Conservation (phyloP, 257 asterid species). For the Eustoma russellianum region DNA sequence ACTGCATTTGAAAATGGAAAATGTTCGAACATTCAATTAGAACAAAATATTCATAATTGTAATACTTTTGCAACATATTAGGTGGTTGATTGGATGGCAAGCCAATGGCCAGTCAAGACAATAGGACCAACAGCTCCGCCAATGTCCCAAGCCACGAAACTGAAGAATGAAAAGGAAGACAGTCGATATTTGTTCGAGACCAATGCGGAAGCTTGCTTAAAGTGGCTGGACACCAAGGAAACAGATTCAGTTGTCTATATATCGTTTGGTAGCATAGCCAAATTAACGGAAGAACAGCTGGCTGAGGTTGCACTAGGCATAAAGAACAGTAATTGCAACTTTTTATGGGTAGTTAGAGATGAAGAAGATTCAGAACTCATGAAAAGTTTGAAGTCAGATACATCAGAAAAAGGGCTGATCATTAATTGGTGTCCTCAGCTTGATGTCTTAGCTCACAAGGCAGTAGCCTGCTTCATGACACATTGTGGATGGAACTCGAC, state of each 20-base stretch:
- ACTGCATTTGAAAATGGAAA: too few species aligned
- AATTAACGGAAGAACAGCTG: slow-evolving; percentile 7
- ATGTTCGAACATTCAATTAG: too few species aligned
- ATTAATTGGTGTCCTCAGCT: slow-evolving; percentile 26
- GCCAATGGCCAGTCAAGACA: slow-evolving; percentile 15
- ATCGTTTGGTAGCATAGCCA: slow-evolving; percentile 15
- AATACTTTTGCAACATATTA: not conserved
- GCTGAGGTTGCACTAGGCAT: slow-evolving; percentile 10
- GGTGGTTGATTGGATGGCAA: slow-evolving; percentile 12
- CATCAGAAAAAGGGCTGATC: slow-evolving; percentile 11
- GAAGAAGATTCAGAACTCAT: slow-evolving; percentile 10
- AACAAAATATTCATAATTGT: not conserved
- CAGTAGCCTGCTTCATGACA: slow-evolving; percentile 20
- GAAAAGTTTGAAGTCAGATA: not conserved
- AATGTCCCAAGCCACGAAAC: not conserved
- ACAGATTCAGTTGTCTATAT: slow-evolving; percentile 12
- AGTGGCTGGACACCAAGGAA: slow-evolving; percentile 13
- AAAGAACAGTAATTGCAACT: slow-evolving; percentile 1
- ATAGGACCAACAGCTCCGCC: slow-evolving; percentile 16
- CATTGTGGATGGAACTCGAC: slow-evolving; percentile 31
- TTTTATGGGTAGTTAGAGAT: slow-evolving; percentile 15
- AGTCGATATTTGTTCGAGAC: slow-evolving; percentile 8
- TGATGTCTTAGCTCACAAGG: slow-evolving; percentile 14
- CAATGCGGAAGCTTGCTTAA: slow-evolving; percentile 1
- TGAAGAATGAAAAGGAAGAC: slow-evolving; percentile 5